Conservation (phyloP, 2,329 filamentous ascomycete species). For the Calycina herbarum region DNA sequence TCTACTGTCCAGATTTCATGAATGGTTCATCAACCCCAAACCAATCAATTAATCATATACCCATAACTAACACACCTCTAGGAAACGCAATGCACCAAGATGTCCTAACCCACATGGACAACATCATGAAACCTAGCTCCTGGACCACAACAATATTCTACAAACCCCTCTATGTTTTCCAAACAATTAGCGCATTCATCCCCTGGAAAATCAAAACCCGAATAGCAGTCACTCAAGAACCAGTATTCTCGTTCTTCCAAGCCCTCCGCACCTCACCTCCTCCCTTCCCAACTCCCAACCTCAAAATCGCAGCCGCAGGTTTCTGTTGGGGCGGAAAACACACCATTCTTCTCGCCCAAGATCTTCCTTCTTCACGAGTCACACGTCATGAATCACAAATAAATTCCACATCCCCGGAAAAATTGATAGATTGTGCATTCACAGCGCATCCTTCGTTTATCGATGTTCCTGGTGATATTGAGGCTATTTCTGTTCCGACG, state of each 20-base stretch:
- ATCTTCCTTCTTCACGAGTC: constrained; percentile 34
- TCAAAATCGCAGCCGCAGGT: constrained; percentile 54
- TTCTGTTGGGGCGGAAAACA: constrained; percentile 66
- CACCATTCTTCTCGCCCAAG: constrained; percentile 48
- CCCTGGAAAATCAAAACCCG: constrained; percentile 34
- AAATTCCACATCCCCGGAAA: constrained; percentile 11
- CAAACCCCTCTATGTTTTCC: constrained; percentile 45
- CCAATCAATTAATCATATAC: constrained; percentile 14
- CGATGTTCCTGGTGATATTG: constrained; percentile 46
- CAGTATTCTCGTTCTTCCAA: constrained; percentile 42
- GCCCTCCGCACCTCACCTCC: constrained; percentile 38
- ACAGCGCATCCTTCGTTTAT: constrained; percentile 54
- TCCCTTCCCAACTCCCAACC: constrained; percentile 30
- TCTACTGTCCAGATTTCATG: constrained; percentile 53
- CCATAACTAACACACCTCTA: constrained; percentile 9
- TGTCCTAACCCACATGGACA: constrained; percentile 22
- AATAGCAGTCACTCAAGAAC: constrained; percentile 34
- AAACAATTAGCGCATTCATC: constrained; percentile 37
- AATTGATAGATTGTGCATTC: constrained; percentile 52
- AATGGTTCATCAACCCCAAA: constrained; percentile 37
- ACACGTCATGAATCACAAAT: constrained; percentile 5
- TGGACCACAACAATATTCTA: constrained; percentile 29
- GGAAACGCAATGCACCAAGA: no score
- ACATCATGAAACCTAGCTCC: constrained; percentile 25
- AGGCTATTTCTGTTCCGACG: constrained; percentile 46